phyloP scores from a whole-genome alignment of 108 stramenopile species.

The Aureococcus anophagefferens region DNA sequence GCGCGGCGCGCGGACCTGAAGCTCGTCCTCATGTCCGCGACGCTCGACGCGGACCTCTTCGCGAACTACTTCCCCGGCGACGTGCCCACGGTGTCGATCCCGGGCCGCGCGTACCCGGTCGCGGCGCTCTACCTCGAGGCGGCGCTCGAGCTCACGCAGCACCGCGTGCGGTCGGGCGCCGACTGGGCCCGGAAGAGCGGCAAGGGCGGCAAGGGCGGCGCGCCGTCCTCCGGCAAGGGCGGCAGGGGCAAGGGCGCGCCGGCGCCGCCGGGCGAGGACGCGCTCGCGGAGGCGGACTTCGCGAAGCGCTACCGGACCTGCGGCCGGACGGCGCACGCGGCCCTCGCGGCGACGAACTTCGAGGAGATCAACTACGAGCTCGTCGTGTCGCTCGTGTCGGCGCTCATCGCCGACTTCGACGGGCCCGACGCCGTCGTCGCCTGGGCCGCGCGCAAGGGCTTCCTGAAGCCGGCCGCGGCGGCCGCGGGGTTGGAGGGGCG shows the following conservation, averaged over 20 bases:
- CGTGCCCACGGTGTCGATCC: conserved; percentile 33
- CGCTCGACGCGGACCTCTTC: conserved; percentile 48
- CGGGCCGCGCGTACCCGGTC: conserved; percentile 52
- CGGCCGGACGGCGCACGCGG: no score
- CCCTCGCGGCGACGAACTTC: not conserved
- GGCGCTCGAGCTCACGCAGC: conserved; percentile 56
- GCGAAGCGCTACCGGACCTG: no score
- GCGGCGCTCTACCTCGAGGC: conserved; percentile 60
- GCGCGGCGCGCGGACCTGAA: conserved; percentile 21
- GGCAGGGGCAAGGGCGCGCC: not conserved
- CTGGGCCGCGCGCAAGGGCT: not conserved
- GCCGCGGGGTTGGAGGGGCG: conserved; percentile 49
- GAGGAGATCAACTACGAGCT: no score
- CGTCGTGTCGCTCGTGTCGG: no score
- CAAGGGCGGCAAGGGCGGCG: not conserved
- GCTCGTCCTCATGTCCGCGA: conserved; percentile 56
- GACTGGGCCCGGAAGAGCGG: conserved; percentile 46
- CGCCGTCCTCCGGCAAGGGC: not conserved
- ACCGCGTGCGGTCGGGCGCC: conserved; percentile 35
- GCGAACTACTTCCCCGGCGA: conserved; percentile 36
- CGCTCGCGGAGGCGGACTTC: not conserved
- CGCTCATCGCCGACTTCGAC: no score
- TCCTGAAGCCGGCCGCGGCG: not conserved
- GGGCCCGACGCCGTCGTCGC: no score
- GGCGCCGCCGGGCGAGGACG: no score